Percentiles rank a stretch among this genome's conserved stretches.
These are phyloP conservation scores for Carex parvula DNA, from an alignment of 176 grass and related monocot species.

Conservation along the genomic window DNA sequence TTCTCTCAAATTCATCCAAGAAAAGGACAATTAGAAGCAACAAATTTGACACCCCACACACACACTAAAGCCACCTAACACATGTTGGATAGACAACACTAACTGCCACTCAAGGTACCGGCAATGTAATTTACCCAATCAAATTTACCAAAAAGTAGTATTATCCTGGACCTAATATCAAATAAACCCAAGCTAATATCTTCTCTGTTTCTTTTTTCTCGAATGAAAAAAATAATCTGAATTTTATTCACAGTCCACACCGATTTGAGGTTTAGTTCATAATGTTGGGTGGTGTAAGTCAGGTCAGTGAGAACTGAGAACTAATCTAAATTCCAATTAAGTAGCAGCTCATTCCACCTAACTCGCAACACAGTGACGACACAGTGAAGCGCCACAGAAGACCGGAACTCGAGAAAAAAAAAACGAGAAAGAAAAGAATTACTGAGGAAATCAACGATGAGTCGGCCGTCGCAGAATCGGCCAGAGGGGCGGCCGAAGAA, in stretches of 20 bases:
- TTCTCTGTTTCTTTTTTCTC: background rate
- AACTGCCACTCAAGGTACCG: background rate
- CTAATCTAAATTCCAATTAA: background rate
- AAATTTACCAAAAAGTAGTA: conserved; percentile 3
- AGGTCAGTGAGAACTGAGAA: background rate
- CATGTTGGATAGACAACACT: background rate
- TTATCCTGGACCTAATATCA: background rate
- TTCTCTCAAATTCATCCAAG: background rate
- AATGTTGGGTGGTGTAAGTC: background rate
- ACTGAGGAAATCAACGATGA: conserved; percentile 95
- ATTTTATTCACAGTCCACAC: background rate
- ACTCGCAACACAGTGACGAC: background rate
- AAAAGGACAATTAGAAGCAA: background rate
- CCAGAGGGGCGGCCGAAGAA: conserved; percentile 71
- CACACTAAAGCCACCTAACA: conserved; percentile 15
- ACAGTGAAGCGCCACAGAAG: background rate
- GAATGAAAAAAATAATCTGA: background rate
- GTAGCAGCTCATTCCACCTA: background rate
- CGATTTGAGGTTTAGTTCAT: background rate
- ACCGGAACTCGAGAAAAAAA: background rate
- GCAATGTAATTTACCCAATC: conserved; percentile 2
- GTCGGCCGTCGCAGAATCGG: conserved; percentile 88
- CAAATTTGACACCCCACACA: conserved; percentile 2
- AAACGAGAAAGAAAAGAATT: conserved; percentile 19
- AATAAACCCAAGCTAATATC: background rate